phyloP scores from a whole-genome alignment of 73 alveolate genomes.

The Paramecium octaurelia region DNA sequence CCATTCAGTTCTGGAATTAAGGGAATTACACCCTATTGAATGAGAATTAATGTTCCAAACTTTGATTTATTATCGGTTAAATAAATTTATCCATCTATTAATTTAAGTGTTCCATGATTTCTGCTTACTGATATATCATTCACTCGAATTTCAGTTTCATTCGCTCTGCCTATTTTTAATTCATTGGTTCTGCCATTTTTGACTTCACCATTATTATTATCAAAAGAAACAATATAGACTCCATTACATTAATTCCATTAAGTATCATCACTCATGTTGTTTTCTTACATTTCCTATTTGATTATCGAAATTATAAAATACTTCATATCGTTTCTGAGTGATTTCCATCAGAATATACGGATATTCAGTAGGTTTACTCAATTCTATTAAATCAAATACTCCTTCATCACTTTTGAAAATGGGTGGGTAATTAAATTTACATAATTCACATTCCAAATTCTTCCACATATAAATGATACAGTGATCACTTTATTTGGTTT shows the following conservation, averaged over 20 bases:
- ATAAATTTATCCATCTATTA: constrained; percentile 62
- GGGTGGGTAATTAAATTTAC: constrained; percentile 49
- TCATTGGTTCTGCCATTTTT: background rate
- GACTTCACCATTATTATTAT: background rate
- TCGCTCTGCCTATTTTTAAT: constrained; percentile 67
- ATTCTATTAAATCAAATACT: constrained; percentile 29
- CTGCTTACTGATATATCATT: constrained; percentile 74
- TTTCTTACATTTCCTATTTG: background rate
- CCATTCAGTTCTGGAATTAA: background rate
- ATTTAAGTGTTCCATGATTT: constrained; percentile 61
- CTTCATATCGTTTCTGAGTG: background rate
- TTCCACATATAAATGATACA: constrained; percentile 47
- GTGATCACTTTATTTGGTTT: constrained; percentile 11
- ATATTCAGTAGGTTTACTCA: constrained; percentile 37
- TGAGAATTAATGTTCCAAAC: constrained; percentile 28
- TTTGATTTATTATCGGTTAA: constrained; percentile 64
- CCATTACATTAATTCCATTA: constrained; percentile 44
- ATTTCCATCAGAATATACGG: background rate
- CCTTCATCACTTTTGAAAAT: constrained; percentile 50
- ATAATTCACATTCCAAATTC: constrained; percentile 58
- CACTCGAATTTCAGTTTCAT: constrained; percentile 68
- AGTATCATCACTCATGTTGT: background rate
- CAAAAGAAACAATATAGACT: constrained; percentile 8
- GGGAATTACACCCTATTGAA: background rate
- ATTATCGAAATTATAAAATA: background rate